Conservation (phyloP, 2,329 filamentous ascomycete species). For the Blastomyces parvus region DNA sequence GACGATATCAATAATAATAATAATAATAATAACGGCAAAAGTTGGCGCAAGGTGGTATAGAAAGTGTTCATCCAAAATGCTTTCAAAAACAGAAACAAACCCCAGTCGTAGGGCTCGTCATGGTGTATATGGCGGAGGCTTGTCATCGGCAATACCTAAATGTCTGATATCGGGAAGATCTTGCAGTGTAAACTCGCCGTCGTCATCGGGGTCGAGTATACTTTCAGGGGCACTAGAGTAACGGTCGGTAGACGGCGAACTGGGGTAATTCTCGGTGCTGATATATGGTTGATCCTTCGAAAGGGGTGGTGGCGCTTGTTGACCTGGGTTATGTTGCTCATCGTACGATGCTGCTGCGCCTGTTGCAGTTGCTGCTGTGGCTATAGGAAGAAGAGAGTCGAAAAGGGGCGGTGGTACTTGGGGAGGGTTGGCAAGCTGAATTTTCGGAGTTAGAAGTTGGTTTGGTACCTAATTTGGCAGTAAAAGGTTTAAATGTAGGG, state of each 20-base stretch:
- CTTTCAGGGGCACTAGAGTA: not conserved
- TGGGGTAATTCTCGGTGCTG: not conserved
- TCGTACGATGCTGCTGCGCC: not conserved
- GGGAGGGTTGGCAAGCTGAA: not conserved
- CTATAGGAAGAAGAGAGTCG: not conserved
- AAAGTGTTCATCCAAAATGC: not conserved
- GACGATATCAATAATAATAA: too few species aligned
- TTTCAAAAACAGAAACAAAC: not conserved
- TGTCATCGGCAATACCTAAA: not conserved
- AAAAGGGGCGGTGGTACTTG: not conserved
- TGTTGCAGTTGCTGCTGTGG: not conserved
- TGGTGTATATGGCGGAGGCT: slow-evolving; percentile 1
- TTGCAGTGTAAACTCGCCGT: not conserved
- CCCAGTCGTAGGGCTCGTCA: not conserved
- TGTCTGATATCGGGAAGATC: not conserved
- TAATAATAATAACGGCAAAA: too few species aligned
- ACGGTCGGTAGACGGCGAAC: not conserved
- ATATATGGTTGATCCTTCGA: slow-evolving; percentile 1
- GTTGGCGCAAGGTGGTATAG: not conserved
- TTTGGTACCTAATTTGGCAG: not conserved
- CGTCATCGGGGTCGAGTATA: not conserved
- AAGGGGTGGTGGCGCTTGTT: not conserved
- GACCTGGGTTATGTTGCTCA: not conserved
- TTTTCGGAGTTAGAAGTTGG: not conserved
- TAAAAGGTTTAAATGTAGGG: not conserved